Conservation (phyloP, 2,329 filamentous ascomycete genomes). For the Paraconiothyrium sp. region DNA sequence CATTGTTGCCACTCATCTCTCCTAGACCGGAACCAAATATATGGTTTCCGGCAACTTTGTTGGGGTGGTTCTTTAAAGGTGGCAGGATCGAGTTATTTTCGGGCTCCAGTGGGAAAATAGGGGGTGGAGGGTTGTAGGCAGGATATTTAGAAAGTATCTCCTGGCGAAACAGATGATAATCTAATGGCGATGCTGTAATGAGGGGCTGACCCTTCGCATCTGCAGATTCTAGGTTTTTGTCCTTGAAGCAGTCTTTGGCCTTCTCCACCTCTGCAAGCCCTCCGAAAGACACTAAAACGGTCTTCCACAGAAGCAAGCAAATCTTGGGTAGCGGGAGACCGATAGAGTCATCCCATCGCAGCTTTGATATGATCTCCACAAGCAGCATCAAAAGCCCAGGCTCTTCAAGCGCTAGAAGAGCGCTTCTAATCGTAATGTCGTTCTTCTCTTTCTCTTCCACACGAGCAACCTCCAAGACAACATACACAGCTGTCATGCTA, state of each 20-base stretch:
- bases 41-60: conserved; percentile 57
- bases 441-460: conserved; percentile 49
- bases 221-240: conserved; percentile 64
- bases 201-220: conserved; percentile 73
- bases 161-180: conserved; percentile 95
- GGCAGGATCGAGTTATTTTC: conserved; percentile 93
- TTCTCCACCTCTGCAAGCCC: conserved; percentile 76
- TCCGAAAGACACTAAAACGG: conserved; percentile 84
- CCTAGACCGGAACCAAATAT: conserved; percentile 64
- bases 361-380: conserved; percentile 64
- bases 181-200: conserved; percentile 91
- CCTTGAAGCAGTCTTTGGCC: conserved; percentile 76
- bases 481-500: conserved; percentile 58
- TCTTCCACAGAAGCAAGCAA: conserved; percentile 90
- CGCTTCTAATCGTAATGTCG: conserved; percentile 61
- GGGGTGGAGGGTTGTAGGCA: conserved; percentile 88
- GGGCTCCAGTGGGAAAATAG: conserved; percentile 83
- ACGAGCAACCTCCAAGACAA: conserved; percentile 59
- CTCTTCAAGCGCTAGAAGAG: conserved; percentile 44
- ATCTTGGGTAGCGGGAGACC: conserved; percentile 65
- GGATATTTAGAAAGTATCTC: conserved; percentile 98
- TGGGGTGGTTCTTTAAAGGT: conserved; percentile 79
- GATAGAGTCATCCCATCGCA: conserved; percentile 68
- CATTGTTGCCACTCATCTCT: conserved; percentile 54
- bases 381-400: conserved; percentile 78